These are phyloP conservation scores for Vitis amurensis DNA, from an alignment of 164 flowering plant genomes.

Conservation along the genomic window DNA sequence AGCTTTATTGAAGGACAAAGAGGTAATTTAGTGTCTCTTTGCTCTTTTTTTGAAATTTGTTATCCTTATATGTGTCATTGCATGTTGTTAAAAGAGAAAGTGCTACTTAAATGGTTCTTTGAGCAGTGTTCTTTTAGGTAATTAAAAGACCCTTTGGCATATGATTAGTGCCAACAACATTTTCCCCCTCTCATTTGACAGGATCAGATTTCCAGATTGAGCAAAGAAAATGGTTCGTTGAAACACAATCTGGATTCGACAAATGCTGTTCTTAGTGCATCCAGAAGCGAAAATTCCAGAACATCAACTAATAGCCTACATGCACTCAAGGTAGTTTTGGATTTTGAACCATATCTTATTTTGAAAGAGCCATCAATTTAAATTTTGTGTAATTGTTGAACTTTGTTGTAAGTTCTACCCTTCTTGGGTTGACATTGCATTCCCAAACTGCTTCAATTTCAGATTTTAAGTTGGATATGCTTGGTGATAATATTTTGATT, in stretches of 20 bases:
- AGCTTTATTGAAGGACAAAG: slow-evolving; percentile 85
- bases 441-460: too few species aligned
- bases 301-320: slow-evolving; percentile 28
- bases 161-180: too few species aligned
- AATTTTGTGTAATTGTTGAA: neutral
- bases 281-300: slow-evolving; percentile 42
- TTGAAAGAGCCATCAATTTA: too few species aligned
- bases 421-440: neutral
- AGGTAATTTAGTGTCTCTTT: slow-evolving; percentile 44
- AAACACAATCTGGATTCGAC: slow-evolving; percentile 56
- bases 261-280: slow-evolving; percentile 37
- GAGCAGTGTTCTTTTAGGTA: too few species aligned
- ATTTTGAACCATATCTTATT: neutral
- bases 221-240: slow-evolving; percentile 67
- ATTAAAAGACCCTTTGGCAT: too few species aligned
- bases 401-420: too few species aligned
- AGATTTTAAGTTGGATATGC: too few species aligned
- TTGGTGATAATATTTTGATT: too few species aligned
- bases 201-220: slow-evolving; percentile 70
- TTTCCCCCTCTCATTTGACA: slow-evolving; percentile 23
- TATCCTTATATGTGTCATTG: too few species aligned
- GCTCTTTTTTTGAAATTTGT: neutral
- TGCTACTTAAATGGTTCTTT: too few species aligned
- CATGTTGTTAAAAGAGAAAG: too few species aligned
- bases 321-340: slow-evolving; percentile 45